A percentile compares a stretch with the other conserved stretches of the same genome.
phyloP scores from a whole-genome alignment of 805 yeast species.

The Wickerhamomyces xylosicus region DNA sequence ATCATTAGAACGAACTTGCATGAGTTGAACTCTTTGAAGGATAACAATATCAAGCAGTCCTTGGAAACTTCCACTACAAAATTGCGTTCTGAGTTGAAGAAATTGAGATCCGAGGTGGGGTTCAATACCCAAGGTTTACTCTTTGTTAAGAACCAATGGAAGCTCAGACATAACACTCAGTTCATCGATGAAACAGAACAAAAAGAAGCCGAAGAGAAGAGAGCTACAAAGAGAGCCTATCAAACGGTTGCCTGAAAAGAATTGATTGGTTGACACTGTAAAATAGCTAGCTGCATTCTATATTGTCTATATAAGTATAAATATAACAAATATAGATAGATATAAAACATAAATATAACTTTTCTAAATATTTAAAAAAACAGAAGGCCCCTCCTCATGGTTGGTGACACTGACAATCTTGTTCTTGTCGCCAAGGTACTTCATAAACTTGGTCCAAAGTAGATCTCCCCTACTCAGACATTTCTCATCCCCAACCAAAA shows the following conservation, averaged over 20 bases:
- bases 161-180: constrained; percentile 58
- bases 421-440: not conserved
- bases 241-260: constrained; percentile 35
- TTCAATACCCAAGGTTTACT: constrained; percentile 77
- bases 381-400: too few relatives aligned
- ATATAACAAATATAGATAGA: too few relatives aligned
- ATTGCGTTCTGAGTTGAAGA: constrained; percentile 45
- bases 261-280: too few relatives aligned
- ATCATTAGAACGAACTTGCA: constrained; percentile 62
- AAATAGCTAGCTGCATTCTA: too few relatives aligned
- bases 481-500: constrained; percentile 50
- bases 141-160: constrained; percentile 71
- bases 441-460: constrained; percentile 29
- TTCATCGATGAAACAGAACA: constrained; percentile 62
- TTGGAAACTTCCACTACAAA: constrained; percentile 52
- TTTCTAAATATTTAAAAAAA: too few relatives aligned
- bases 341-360: too few relatives aligned
- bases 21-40: constrained; percentile 66
- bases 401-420: not conserved
- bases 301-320: too few relatives aligned
- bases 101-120: constrained; percentile 55
- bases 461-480: constrained; percentile 34
- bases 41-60: constrained; percentile 51
- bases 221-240: constrained; percentile 64
- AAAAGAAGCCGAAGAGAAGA: constrained; percentile 38